Percentiles rank a stretch among this genome's conserved stretches.
Conservation (phyloP, 495 filamentous ascomycete species). For the Cladorrhinum samala region DNA sequence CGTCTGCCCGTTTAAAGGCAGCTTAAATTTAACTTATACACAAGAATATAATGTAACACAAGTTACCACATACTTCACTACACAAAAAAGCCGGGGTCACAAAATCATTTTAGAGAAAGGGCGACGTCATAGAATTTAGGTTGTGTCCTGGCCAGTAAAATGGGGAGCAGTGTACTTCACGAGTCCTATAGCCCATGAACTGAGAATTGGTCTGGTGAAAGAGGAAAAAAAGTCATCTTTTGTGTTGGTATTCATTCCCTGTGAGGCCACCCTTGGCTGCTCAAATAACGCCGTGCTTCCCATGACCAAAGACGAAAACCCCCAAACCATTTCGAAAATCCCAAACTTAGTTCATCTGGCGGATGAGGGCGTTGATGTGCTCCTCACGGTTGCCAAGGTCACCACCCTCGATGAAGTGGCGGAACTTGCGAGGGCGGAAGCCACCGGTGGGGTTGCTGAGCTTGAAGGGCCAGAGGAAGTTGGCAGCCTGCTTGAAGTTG, state of each 20-base stretch:
- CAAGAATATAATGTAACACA: no score
- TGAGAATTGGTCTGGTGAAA: constrained; percentile 12
- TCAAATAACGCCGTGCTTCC: constrained; percentile 27
- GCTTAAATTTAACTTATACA: no score
- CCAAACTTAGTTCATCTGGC: constrained; percentile 87
- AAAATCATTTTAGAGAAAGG: not conserved
- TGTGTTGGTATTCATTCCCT: constrained; percentile 30
- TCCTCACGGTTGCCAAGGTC: constrained; percentile 98
- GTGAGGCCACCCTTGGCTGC: constrained; percentile 14
- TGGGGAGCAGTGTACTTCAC: constrained; percentile 19
- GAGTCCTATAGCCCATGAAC: constrained; percentile 12
- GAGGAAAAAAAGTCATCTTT: constrained; percentile 20
- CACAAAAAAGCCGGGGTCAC: not conserved
- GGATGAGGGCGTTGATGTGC: constrained; percentile 93
- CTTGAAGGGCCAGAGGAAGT: constrained; percentile 99
- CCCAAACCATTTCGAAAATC: constrained; percentile 19
- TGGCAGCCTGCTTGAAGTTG: constrained; percentile 99
- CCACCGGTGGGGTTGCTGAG: constrained; percentile 94
- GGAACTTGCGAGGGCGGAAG: constrained; percentile 94
- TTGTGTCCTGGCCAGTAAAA: constrained; percentile 12
- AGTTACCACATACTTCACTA: no score
- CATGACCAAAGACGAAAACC: constrained; percentile 33
- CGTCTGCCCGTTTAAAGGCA: no score
- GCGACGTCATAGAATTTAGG: constrained; percentile 21
- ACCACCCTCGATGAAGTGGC: constrained; percentile 98